Evolutionary conservation across 306 rosid genomes (phyloP), one percentile per base, ranked within the genome.

Genomic region (Corylus heterophylla): DNA sequence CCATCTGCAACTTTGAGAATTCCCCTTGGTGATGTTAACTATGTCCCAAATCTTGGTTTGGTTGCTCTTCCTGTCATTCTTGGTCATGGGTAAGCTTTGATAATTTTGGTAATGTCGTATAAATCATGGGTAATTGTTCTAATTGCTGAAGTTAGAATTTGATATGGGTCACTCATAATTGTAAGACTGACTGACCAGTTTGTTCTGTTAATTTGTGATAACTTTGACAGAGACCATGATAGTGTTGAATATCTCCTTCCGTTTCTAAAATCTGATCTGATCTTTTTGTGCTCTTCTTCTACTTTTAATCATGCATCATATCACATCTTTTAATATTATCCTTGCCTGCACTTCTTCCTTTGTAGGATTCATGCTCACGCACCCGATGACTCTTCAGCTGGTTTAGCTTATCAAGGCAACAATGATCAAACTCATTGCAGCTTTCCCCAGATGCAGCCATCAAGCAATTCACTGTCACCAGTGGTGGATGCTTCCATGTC

Each of bases 11-110:
- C 54, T 64, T 74, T 55, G 22, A 55, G 64, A 52, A 52, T 4
- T 39, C 14, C 54, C 7, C 25, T 63, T 5, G 20, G 8, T 55
- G 37, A 55, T 54, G 58, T n/a, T 18, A 3, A 7, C 58, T n/a
- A 18, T 22, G 44, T 55, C 27, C 77, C 69, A 58, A 74, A 55
- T 29, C 35, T 27, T 76, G 79, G 50, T 13, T 50, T 52, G 39
- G 51, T 76, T 29, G 61, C 13, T 29, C 61, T 22, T 62, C 18
- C 69, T 22, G 42, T 27, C 11, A 5, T 62, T 29, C 4, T 29
- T 62, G 79, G 27, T 25, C n/a, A 17, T 18, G 51, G 73, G 73
- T 76, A 76, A 50, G 79, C 62, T 63, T 76, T 37, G 51, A 76
- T 76, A 9, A 31, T n/a, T 63, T 76, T 37, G 51, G 64, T 76